A percentile compares a stretch with the other conserved stretches of the same genome.
Evolutionary conservation across 2,329 filamentous ascomycete genomes (phyloP).

Genomic region (Coniella lustricola): DNA sequence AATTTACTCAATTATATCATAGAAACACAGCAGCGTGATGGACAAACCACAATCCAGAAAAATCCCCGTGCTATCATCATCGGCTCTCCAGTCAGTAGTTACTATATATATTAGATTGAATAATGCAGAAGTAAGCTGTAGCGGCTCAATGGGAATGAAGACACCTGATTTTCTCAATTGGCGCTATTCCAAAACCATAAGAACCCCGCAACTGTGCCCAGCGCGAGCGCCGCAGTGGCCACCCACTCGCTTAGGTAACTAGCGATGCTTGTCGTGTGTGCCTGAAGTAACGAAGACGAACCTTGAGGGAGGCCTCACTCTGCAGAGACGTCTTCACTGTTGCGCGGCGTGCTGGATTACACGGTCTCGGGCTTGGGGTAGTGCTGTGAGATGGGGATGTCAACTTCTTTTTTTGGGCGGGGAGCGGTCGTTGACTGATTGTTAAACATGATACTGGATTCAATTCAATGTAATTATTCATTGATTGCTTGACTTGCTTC

Average conservation of each 20-base stretch:
- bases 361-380: conserved; percentile 53
- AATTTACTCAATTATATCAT: no score
- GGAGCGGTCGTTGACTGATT: no score
- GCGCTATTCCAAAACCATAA: conserved; percentile 47
- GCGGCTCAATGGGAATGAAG: conserved; percentile 54
- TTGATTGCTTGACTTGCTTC: background rate
- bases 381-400: conserved; percentile 47
- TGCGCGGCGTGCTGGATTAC: conserved; percentile 64
- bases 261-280: conserved; percentile 51
- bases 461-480: background rate
- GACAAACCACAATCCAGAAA: no score
- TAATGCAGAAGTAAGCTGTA: conserved; percentile 40
- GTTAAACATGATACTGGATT: no score
- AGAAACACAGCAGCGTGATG: no score
- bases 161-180: conserved; percentile 42
- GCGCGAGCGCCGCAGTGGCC: conserved; percentile 61
- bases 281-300: conserved; percentile 63
- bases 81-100: no score
- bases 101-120: background rate
- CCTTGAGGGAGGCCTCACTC: conserved; percentile 67
- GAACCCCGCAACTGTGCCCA: conserved; percentile 54
- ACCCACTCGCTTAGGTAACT: conserved; percentile 61
- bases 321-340: conserved; percentile 66
- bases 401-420: conserved; percentile 37
- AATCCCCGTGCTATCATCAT: no score